Conservation (phyloP, 305 asterid genomes). For the Solanum hybrid region DNA sequence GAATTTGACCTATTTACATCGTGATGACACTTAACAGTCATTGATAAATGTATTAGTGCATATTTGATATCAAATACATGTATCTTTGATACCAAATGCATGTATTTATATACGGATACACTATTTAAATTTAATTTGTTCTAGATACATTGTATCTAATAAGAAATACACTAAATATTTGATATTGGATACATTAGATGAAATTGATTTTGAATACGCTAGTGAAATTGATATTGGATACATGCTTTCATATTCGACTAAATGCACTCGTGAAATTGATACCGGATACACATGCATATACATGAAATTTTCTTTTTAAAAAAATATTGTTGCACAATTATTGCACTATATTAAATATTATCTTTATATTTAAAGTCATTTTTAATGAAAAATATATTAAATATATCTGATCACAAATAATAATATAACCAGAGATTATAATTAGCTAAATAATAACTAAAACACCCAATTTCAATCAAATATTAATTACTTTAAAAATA, state of each 20-base stretch:
- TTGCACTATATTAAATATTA: background rate
- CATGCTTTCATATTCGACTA: background rate
- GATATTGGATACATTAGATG: accelerated
- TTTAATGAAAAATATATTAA: background rate
- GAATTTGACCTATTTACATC: background rate
- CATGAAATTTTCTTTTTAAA: background rate
- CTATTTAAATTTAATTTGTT: no score
- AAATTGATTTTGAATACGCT: background rate
- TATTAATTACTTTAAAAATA: no score
- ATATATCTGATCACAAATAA: background rate
- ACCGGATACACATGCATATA: background rate
- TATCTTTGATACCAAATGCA: background rate
- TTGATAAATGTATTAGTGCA: background rate
- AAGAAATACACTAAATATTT: background rate
- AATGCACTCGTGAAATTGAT: background rate
- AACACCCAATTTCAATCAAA: background rate
- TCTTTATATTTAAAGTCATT: background rate
- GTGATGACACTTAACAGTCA: background rate
- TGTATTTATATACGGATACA: no score
- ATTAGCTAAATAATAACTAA: background rate
- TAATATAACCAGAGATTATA: background rate
- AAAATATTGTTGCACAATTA: background rate
- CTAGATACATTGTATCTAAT: background rate
- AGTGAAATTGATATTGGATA: background rate
- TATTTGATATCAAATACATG: background rate